Conservation (phyloP, 106 monocot species). For the Gastrodia elata region DNA sequence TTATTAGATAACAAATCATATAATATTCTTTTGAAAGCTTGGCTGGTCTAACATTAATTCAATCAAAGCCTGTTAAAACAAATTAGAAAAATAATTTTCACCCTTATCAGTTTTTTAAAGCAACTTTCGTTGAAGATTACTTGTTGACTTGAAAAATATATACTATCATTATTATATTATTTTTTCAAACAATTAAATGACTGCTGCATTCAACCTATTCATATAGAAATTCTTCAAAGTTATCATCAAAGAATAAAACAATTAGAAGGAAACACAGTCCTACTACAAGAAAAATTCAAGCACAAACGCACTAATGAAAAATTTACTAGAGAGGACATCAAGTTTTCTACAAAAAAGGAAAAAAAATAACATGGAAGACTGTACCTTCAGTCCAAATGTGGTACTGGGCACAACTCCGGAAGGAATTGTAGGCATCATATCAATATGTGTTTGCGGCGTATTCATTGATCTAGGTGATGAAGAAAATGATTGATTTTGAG, state of each 20-base stretch:
- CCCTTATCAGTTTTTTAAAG: neutral
- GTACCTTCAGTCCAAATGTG: constrained; percentile 78
- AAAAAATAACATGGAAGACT: neutral
- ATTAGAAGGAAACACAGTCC: neutral
- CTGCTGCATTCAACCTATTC: neutral
- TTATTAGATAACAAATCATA: neutral
- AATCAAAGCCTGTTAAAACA: neutral
- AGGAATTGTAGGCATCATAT: constrained; percentile 76
- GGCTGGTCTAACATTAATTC: neutral
- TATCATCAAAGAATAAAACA: neutral
- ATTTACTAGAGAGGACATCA: neutral
- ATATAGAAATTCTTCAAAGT: neutral
- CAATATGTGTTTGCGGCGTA: constrained; percentile 47
- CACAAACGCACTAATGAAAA: neutral
- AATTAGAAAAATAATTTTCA: neutral
- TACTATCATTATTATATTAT: neutral
- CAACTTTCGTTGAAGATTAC: neutral
- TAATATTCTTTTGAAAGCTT: neutral
- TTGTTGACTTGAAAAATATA: neutral
- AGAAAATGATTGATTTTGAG: constrained; percentile 26
- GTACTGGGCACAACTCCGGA: constrained; percentile 43
- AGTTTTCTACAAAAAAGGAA: neutral
- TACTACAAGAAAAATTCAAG: neutral
- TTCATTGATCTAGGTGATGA: constrained; percentile 38
- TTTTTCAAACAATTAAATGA: neutral